These are phyloP conservation scores for Ascomycota sp. DNA, from an alignment of 2,329 filamentous ascomycete species.

Conservation along the genomic window DNA sequence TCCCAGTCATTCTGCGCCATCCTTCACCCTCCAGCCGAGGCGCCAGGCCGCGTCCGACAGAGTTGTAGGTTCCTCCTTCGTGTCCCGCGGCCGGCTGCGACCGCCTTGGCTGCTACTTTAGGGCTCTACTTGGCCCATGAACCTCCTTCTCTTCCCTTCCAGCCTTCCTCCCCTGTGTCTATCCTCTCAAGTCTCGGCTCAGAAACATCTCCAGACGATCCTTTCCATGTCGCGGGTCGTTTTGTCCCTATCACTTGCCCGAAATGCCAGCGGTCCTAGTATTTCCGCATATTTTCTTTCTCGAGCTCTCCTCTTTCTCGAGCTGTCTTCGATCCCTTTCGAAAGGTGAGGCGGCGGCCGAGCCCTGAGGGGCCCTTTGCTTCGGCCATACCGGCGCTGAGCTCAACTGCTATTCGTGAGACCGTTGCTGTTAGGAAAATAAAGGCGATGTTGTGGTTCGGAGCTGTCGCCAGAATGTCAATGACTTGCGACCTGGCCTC, in stretches of 20 bases:
- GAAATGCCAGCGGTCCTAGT: slow-evolving; percentile 41
- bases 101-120: no score
- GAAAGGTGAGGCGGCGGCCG: slow-evolving; percentile 24
- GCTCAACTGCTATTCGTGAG: slow-evolving; percentile 25
- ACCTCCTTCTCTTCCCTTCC: no score
- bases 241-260: slow-evolving; percentile 31
- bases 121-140: no score
- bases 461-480: slow-evolving; percentile 47
- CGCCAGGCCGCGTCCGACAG: no score
- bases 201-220: slow-evolving; percentile 47
- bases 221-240: slow-evolving; percentile 39
- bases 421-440: slow-evolving; percentile 70
- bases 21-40: no score
- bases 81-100: no score
- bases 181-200: slow-evolving; percentile 12
- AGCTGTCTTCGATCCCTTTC: slow-evolving; percentile 12
- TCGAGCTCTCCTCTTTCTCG: slow-evolving; percentile 28
- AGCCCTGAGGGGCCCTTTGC: slow-evolving; percentile 8
- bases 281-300: slow-evolving; percentile 41
- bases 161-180: slow-evolving; percentile 5
- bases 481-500: slow-evolving; percentile 34
- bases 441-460: slow-evolving; percentile 71
- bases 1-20: no score
- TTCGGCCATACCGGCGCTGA: slow-evolving; percentile 17
- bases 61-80: no score